Conservation (phyloP, 306 rosid species). For the Lathyrus aphaca region DNA sequence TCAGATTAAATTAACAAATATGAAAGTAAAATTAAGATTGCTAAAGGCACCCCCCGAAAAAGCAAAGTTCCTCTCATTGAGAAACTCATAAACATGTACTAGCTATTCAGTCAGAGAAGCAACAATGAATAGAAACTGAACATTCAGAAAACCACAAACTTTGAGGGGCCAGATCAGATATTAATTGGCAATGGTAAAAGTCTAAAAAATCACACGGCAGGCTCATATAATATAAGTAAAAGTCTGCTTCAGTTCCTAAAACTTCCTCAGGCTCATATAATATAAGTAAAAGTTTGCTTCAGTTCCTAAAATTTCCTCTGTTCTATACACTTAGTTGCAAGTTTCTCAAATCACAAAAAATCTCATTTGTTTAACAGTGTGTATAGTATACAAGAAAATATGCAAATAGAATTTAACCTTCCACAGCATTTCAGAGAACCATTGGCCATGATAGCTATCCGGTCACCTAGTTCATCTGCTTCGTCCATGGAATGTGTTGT, state of each 20-base stretch:
- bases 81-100: too few species aligned
- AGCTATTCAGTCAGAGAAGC: too few species aligned
- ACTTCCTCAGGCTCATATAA: too few species aligned
- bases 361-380: not conserved
- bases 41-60: too few species aligned
- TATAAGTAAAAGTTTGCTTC: not conserved
- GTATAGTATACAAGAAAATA: not conserved
- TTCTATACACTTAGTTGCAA: not conserved
- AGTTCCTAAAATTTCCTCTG: not conserved
- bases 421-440: slow-evolving; percentile 97
- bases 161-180: not conserved
- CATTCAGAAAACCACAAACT: slow-evolving; percentile 4
- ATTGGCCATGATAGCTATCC: slow-evolving; percentile 98
- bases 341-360: slow-evolving; percentile 1
- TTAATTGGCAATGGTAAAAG: not conserved
- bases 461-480: slow-evolving; percentile 97
- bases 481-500: slow-evolving; percentile 99
- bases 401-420: slow-evolving; percentile 54
- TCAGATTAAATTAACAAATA: too few species aligned
- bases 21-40: too few species aligned
- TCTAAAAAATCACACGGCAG: not conserved
- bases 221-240: too few species aligned
- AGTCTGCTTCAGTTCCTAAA: too few species aligned
- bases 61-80: too few species aligned
- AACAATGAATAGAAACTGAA: too few species aligned